Conservation (phyloP, 345 rosid genomes). For the Murraya koenigii region DNA sequence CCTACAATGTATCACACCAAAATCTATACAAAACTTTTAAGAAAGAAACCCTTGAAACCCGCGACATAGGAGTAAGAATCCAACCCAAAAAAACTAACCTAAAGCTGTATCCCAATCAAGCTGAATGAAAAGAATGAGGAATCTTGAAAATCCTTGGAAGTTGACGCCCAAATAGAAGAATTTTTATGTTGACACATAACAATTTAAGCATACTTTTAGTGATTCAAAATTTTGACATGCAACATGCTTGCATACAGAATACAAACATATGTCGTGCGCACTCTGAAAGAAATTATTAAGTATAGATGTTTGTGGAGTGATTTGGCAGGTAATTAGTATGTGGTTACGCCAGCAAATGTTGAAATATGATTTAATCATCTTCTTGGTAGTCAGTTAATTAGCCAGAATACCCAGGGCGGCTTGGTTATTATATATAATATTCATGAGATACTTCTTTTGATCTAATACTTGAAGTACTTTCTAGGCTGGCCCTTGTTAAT, state of each 20-base stretch:
- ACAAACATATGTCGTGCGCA: not conserved
- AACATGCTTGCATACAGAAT: not conserved
- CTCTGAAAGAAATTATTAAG: not conserved
- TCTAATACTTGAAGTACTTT: constrained; percentile 23
- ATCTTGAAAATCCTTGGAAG: no score
- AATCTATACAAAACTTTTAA: no score
- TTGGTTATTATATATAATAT: constrained; percentile 2
- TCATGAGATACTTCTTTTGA: constrained; percentile 1
- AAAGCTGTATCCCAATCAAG: no score
- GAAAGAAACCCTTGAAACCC: no score
- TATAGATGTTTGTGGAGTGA: not conserved
- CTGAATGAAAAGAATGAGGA: no score
- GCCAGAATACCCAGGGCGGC: not conserved
- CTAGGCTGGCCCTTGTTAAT: constrained; percentile 77
- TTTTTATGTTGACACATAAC: not conserved
- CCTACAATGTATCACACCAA: no score
- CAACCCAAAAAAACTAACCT: no score
- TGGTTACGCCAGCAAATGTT: not conserved
- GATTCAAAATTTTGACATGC: not conserved
- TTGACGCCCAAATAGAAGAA: no score
- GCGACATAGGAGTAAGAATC: no score
- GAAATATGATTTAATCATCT: not conserved
- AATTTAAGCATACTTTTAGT: not conserved
- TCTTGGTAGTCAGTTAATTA: not conserved
- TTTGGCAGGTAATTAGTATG: not conserved